These are phyloP conservation scores for Aspergillus diversus DNA, from an alignment of 495 filamentous ascomycete species.

Conservation along the genomic window DNA sequence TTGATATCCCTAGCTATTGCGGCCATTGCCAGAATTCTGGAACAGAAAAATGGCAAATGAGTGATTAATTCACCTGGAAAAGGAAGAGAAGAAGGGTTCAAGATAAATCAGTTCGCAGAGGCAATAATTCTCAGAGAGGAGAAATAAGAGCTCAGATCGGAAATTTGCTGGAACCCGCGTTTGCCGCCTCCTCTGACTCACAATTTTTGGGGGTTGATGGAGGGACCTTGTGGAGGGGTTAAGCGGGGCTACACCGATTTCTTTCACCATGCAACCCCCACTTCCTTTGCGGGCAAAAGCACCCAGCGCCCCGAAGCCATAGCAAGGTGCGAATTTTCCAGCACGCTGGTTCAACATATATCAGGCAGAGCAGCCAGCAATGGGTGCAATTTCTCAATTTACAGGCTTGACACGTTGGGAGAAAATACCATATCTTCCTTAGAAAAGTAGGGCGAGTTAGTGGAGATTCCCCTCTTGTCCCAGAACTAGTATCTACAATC, in stretches of 20 bases:
- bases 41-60: neutral
- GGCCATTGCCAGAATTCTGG: slow-evolving; percentile 18
- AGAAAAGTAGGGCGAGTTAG: no score
- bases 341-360: neutral
- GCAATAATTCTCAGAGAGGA: neutral
- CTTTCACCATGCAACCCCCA: no score
- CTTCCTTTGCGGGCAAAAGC: neutral
- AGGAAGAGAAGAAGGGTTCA: neutral
- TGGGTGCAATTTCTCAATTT: no score
- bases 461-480: neutral
- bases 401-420: no score
- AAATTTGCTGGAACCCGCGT: neutral
- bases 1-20: slow-evolving; percentile 36
- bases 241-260: neutral
- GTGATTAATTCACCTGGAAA: neutral
- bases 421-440: no score
- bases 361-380: no score
- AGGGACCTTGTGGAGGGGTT: neutral
- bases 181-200: neutral
- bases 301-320: neutral
- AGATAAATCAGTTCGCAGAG: neutral
- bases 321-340: neutral
- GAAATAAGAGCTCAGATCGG: neutral
- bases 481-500: no score
- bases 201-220: neutral